These are phyloP conservation scores for Cutaneotrichosporon sp. DNA, from an alignment of 1,284 basidiomycete species.

Conservation along the genomic window DNA sequence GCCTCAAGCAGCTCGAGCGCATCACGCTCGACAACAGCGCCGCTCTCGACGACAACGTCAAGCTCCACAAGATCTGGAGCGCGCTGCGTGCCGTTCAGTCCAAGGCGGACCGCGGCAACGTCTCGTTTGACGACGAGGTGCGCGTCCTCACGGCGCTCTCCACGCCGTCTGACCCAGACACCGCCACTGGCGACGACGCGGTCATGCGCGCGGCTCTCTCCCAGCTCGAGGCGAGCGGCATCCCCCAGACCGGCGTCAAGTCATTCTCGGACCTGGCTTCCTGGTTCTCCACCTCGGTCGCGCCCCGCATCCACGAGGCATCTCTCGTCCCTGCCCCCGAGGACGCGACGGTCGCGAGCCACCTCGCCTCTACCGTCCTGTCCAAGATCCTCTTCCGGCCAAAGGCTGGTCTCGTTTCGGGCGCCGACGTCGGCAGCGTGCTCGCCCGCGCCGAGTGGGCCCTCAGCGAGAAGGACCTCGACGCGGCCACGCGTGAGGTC, in stretches of 20 bases:
- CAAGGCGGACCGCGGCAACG: constrained; percentile 59
- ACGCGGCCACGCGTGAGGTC: constrained; percentile 83
- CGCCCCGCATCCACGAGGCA: constrained; percentile 79
- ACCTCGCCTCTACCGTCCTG: constrained; percentile 75
- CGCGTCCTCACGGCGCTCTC: constrained; percentile 68
- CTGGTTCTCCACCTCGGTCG: constrained; percentile 85
- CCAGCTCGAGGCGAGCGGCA: constrained; percentile 69
- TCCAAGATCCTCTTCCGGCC: constrained; percentile 76
- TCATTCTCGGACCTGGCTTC: constrained; percentile 81
- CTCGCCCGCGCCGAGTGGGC: constrained; percentile 87
- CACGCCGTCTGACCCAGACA: constrained; percentile 62
- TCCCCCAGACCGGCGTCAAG: constrained; percentile 82
- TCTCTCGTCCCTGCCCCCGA: constrained; percentile 73
- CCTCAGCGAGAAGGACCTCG: constrained; percentile 88
- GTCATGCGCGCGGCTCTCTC: constrained; percentile 69
- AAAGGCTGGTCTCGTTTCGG: constrained; percentile 66
- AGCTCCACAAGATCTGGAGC: constrained; percentile 64
- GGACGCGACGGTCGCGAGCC: constrained; percentile 81
- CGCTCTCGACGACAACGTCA: constrained; percentile 84
- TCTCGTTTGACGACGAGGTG: constrained; percentile 83
- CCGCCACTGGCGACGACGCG: constrained; percentile 29
- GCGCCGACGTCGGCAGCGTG: constrained; percentile 80
- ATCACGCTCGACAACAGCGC: constrained; percentile 86
- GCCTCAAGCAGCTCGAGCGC: constrained; percentile 85
- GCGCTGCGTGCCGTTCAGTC: constrained; percentile 56